Base-by-base conservation (phyloP, 495 filamentous ascomycete genomes). In the Xylaria intraflava region DNA sequence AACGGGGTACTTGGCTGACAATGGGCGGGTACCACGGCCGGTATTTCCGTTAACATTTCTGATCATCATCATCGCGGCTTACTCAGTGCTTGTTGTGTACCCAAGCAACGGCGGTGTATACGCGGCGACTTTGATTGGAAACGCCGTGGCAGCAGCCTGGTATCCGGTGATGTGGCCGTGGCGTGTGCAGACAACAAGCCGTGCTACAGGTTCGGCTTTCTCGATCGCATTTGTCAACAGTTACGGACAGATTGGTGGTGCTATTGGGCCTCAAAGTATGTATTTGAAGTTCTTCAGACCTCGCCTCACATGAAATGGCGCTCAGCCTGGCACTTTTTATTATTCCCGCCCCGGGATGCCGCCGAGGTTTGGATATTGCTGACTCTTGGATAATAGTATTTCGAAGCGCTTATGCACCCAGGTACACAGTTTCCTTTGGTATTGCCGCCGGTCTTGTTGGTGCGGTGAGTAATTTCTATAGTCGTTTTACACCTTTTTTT, bases 151-250 rank as follows among this genome's bases (percentile, higher is more conserved):
- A 7, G 64, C 64, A 16, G 66, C 65, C 11, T 73, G 70, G 70
- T 73, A 60, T 24, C 69, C 70, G 0, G 67, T 72, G 53, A 74
- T 74, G 71, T 74, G 70, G 72, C 70, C 70, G 19, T 69, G 67
- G 65, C 61, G 67, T 16, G 72, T 73, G 0, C 72, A 75, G 43
- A 72, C 70, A 5, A 73, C 72, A 2, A 65, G 65, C 43, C 61
- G 69, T 7, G 68, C 72, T 2, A 75, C 72, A 2, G 72, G 69
- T 11, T 73, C 72, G 0, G 72, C 72, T 24, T 75, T 75, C 45
- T 69, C 68, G 5, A 71, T 75, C 42, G 72, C 68, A 0, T 75
- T 73, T 41, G 72, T 71, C n/a, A 69, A 69, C 47, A 66, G 62
- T 35, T 72, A 72, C 57, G 67, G 67, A 14, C 69, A 70, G 58